Base-by-base conservation (phyloP, 1,284 basidiomycete species). In the Austroboletus niveus region DNA sequence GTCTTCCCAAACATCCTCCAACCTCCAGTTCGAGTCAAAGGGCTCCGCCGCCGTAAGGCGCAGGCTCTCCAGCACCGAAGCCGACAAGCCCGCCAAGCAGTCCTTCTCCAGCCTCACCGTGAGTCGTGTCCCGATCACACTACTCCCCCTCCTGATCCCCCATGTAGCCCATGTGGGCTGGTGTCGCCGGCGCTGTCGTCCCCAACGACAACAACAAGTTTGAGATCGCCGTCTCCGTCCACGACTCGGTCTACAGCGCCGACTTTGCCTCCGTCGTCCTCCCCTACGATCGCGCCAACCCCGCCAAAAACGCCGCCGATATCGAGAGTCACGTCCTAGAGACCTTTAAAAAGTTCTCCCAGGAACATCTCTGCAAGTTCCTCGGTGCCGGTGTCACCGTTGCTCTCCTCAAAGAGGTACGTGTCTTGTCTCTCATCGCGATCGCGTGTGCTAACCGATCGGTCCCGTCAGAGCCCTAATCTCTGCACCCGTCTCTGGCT, bases 351-450 rank as follows among this genome's bases (percentile, higher is more conserved):
- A 81, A 81, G 62, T 90, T 90, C 72, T 81, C 81, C 36, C 71
- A 75, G 17, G 84, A 87, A 59, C 88, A 90, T 65, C 69, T 89
- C 29, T 87, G 87, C 78, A 91, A 91, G 75, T 91, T 91, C 75
- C 75, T 91, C 54, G 88, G 87, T 51, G 77, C 78, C 8, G 80
- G 80, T 60, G 72, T 82, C 44, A 78, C 81, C 32, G 66, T 81
- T 51, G 61, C 61, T 51, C 69, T 81, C 55, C 68, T 81, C 56
- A 71, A 68, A 49, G 76, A 79, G 70, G 76, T 76, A 44, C 43
- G 55, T 5, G 69, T 73, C 58, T 75, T 39, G 8, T 36, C 8
- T 44, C 22, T 8, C 38, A 48, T 48, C 15, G 32, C 15, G 36
- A 38, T 38, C 36, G 10, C n/a, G 4, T 10, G 49, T 40, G 29